Evolutionary conservation across 1,284 basidiomycete species (phyloP).

Genomic region (Clitocybe nebularis): DNA sequence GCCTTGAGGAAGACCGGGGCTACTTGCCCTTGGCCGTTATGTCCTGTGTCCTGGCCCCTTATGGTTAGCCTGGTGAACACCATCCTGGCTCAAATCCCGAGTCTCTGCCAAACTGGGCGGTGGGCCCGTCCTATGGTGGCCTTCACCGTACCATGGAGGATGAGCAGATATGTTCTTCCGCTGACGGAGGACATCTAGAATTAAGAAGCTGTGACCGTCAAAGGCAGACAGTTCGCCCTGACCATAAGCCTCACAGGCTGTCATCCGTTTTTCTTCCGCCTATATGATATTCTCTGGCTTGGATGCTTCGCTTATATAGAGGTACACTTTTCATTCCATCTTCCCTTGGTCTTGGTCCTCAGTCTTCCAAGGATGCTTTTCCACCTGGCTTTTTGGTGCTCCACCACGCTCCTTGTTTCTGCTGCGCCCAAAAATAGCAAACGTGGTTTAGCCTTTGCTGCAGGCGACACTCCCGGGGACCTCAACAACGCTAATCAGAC

Average conservation of each 20-base stretch:
- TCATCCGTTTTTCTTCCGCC: conserved; percentile 20
- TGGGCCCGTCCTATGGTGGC: too few relatives aligned
- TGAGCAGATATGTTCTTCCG: too few relatives aligned
- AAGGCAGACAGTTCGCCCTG: conserved; percentile 32
- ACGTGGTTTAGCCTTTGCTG: conserved; percentile 41
- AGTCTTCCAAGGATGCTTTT: conserved; percentile 14
- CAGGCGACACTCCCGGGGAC: conserved; percentile 33
- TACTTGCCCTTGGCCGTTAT: neutral
- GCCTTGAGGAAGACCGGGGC: conserved; percentile 11
- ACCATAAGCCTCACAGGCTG: conserved; percentile 20
- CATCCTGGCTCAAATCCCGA: conserved; percentile 7
- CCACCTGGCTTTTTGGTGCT: conserved; percentile 12
- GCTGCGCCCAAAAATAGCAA: conserved; percentile 23
- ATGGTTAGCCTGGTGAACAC: too few relatives aligned
- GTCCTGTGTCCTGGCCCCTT: neutral
- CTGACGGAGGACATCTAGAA: too few relatives aligned
- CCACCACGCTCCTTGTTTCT: conserved; percentile 10
- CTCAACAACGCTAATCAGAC: conserved; percentile 41
- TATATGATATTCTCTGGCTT: conserved; percentile 1
- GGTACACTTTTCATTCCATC: conserved; percentile 4
- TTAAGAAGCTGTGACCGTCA: conserved; percentile 13
- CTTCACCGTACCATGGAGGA: too few relatives aligned
- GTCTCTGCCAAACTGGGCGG: too few relatives aligned
- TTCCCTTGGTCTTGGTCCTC: conserved; percentile 5
- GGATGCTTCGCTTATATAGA: conserved; percentile 11